Percentiles rank a stretch among this genome's conserved stretches.
Conservation (phyloP, 257 asterid genomes). For the Marsdenia floribunda region DNA sequence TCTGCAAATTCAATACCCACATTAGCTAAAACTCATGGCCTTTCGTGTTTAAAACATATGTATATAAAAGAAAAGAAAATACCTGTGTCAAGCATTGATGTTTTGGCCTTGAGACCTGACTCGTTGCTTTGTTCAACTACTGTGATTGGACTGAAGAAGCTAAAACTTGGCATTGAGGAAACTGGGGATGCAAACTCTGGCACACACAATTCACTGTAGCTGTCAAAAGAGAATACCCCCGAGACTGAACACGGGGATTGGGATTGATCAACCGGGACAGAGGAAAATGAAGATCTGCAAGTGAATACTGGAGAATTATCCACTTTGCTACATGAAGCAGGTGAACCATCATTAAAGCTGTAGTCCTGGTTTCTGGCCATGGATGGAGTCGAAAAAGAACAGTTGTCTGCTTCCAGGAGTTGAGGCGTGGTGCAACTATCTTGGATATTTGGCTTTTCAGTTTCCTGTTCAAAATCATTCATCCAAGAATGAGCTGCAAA, state of each 20-base stretch:
- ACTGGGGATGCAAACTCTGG: slow-evolving; percentile 43
- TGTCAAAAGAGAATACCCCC: slow-evolving; percentile 25
- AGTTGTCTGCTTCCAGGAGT: slow-evolving; percentile 24
- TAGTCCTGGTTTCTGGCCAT: slow-evolving; percentile 30
- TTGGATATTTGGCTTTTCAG: slow-evolving; percentile 15
- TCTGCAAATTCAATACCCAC: slow-evolving; percentile 27
- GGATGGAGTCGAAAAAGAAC: slow-evolving; percentile 29
- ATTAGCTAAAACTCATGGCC: neutral
- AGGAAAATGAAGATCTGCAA: slow-evolving; percentile 50
- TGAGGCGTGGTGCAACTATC: slow-evolving; percentile 11
- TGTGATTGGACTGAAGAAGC: slow-evolving; percentile 43
- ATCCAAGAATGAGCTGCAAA: slow-evolving; percentile 60
- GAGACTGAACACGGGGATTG: slow-evolving; percentile 30
- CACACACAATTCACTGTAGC: slow-evolving; percentile 22
- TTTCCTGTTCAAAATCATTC: slow-evolving; percentile 22
- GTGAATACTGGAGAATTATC: slow-evolving; percentile 43
- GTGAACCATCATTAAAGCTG: slow-evolving; percentile 44
- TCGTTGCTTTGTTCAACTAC: slow-evolving; percentile 25
- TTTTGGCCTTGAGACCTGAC: slow-evolving; percentile 23
- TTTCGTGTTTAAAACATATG: neutral
- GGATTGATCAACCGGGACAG: slow-evolving; percentile 26
- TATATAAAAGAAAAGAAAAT: slow-evolving; percentile 2
- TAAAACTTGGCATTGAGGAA: slow-evolving; percentile 54
- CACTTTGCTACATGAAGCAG: slow-evolving; percentile 22
- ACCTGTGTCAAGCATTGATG: slow-evolving; percentile 35